Base-by-base conservation (phyloP, 495 filamentous ascomycete species). In the Aspergillus diversus region DNA sequence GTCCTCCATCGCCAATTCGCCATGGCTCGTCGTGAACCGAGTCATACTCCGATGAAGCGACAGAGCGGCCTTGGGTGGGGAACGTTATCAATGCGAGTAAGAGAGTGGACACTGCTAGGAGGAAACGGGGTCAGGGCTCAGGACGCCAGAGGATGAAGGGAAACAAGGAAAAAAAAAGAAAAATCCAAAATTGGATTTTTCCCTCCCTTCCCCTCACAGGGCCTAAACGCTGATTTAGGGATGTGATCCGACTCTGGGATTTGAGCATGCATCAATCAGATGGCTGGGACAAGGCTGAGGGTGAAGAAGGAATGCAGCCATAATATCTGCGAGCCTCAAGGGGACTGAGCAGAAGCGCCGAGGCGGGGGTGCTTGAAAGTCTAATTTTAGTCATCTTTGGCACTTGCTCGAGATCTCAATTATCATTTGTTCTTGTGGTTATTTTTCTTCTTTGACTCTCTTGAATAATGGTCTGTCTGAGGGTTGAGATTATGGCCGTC, bases 321-420 rank as follows among this genome's bases (percentile, higher is more conserved):
- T 27, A 50, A 50, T 27, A 50, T 27, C 16, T 57, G 39, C 52
- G 52, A 55, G 63, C 57, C 59, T 61, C 48, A 42, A 31, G 47
- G 43, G 31, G 52, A 50, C 57, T 31, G 58, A 59, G 54, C 49
- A 62, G 56, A 66, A 69, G 67, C 67, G 67, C 67, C 63, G 67
- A 63, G 67, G 67, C 61, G 67, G 67, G 64, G 67, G 50, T 55
- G 32, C 46, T 59, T 17, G 9, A 59, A 62, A 59, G 33, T 64
- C 47, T 57, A 57, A 47, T 37, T 52, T 43, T 54, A 31, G 51
- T 55, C 51, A 49, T 49, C 37, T 55, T 27, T 5, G 16, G 49
- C 21, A 42, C 33, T 42, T 2, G 42, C 27, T 13, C 21, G 46
- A 7, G 21, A 27, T 27, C 21, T 27, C 21, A 27, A 27, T 27